Evolutionary conservation across 1,284 basidiomycete species (phyloP).

Genomic region (Irpex rosettiformis): DNA sequence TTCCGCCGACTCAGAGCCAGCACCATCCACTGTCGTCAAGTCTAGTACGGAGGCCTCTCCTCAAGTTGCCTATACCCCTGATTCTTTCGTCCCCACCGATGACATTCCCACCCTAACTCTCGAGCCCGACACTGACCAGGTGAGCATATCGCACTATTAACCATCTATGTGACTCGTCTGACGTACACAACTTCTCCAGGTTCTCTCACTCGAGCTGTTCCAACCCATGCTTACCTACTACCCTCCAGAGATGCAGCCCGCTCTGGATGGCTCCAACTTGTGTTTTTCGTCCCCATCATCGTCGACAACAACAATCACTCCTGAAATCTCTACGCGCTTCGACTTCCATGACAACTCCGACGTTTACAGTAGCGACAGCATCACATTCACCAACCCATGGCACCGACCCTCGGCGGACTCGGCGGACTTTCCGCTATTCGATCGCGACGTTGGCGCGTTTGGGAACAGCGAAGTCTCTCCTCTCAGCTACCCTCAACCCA

Average conservation of each 20-base stretch:
- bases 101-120: constrained; percentile 40
- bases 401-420: not conserved
- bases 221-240: not conserved
- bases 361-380: not conserved
- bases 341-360: not conserved
- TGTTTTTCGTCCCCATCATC: not conserved
- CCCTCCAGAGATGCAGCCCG: not conserved
- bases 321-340: not conserved
- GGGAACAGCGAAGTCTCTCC: not conserved
- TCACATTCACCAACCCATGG: not conserved
- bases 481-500: not conserved
- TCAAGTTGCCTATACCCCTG: not conserved
- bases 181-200: not conserved
- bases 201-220: not conserved
- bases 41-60: not conserved
- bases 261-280: not conserved
- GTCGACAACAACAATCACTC: not conserved
- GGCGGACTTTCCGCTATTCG: not conserved
- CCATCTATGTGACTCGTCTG: not conserved
- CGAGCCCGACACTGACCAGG: constrained; percentile 8
- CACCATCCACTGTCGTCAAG: not conserved
- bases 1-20: not conserved
- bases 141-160: not conserved
- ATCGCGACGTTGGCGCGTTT: not conserved
- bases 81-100: constrained; percentile 34